A percentile compares a stretch with the other conserved stretches of the same genome.
Conservation (phyloP, 441 rosid genomes). For the Raphanus hybrid region DNA sequence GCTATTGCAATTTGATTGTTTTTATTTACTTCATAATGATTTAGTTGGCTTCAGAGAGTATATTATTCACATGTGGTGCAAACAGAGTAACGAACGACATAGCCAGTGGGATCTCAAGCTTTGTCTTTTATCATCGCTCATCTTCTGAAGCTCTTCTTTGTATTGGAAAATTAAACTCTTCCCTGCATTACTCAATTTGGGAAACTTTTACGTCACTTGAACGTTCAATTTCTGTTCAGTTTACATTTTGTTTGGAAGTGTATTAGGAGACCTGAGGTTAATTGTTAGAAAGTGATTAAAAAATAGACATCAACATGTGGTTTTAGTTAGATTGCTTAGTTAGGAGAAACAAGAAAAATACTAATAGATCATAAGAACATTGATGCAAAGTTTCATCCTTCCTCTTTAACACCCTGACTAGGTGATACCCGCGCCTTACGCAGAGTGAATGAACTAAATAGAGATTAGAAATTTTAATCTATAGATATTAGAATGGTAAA, state of each 20-base stretch:
- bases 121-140: slow-evolving; percentile 9
- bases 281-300: no score
- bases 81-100: slow-evolving; percentile 2
- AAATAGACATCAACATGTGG: not conserved
- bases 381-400: no score
- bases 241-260: no score
- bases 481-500: no score
- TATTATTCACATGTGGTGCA: slow-evolving; percentile 5
- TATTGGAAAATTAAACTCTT: no score
- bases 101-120: not conserved
- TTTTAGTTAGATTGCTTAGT: not conserved
- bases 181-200: no score
- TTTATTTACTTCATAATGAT: not conserved
- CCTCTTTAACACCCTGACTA: no score
- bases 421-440: not conserved
- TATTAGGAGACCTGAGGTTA: no score
- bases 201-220: no score
- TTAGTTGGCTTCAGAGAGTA: not conserved
- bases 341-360: not conserved
- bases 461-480: not conserved
- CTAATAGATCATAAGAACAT: no score
- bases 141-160: slow-evolving; percentile 13
- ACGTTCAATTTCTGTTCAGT: no score
- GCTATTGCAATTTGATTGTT: slow-evolving; percentile 14
- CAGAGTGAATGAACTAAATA: not conserved